Evolutionary conservation across 148 eudicot species (phyloP).

Genomic region (Mesembryanthemum crystallinum): DNA sequence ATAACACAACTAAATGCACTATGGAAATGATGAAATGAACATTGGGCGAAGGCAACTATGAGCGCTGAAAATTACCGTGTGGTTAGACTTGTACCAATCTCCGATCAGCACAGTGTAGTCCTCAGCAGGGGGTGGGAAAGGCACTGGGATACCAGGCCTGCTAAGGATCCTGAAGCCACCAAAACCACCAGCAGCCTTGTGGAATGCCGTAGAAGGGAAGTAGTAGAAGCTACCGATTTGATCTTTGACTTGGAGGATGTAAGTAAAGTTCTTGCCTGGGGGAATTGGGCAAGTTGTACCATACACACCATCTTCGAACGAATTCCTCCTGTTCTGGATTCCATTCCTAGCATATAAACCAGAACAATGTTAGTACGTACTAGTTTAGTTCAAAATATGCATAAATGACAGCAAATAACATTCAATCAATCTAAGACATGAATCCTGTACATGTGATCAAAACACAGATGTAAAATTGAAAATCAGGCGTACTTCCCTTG

Average conservation of each 20-base stretch:
- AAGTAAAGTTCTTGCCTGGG: slow-evolving; percentile 88
- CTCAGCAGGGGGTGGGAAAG: slow-evolving; percentile 68
- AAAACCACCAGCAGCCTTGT: slow-evolving; percentile 94
- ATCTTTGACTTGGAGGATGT: slow-evolving; percentile 92
- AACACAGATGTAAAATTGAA: no score
- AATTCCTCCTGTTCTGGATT: slow-evolving; percentile 82
- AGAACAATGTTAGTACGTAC: not conserved
- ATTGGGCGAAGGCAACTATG: not conserved
- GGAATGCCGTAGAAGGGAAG: slow-evolving; percentile 84
- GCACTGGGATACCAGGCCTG: slow-evolving; percentile 83
- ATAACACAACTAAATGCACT: no score
- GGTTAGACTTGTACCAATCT: slow-evolving; percentile 84
- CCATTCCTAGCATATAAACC: slow-evolving; percentile 56
- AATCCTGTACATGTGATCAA: no score
- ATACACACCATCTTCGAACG: slow-evolving; percentile 82
- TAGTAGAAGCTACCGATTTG: slow-evolving; percentile 96
- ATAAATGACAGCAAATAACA: no score
- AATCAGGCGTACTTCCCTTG: no score
- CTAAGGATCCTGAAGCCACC: slow-evolving; percentile 89
- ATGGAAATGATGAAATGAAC: no score
- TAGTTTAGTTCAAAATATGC: not conserved
- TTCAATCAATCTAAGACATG: no score
- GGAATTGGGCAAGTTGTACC: slow-evolving; percentile 99
- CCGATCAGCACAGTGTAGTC: slow-evolving; percentile 87
- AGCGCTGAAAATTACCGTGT: slow-evolving; percentile 57